These are phyloP conservation scores for Neocallimastix lanati DNA, from an alignment of 192 early-diverging fungal genomes.

Conservation along the genomic window DNA sequence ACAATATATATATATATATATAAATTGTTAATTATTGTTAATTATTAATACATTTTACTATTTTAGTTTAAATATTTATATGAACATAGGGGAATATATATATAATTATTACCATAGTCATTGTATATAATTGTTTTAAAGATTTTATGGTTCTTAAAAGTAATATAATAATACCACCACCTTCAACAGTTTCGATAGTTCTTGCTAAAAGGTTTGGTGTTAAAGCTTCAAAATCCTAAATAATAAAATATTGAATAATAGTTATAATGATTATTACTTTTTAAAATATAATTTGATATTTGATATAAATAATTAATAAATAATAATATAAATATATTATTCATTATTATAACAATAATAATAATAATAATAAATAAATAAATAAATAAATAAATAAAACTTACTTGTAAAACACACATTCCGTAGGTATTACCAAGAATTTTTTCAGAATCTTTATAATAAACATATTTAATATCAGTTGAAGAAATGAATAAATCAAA, in stretches of 20 bases:
- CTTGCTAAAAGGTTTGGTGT: conserved; percentile 92
- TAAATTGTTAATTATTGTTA: too few relatives aligned
- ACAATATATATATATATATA: too few relatives aligned
- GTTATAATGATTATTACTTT: too few relatives aligned
- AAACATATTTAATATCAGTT: conserved; percentile 92
- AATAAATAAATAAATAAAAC: neutral
- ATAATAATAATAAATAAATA: too few relatives aligned
- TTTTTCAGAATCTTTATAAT: conserved; percentile 98
- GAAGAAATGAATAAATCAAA: conserved; percentile 93
- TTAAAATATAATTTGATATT: too few relatives aligned
- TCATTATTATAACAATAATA: too few relatives aligned
- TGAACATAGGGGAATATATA: too few relatives aligned
- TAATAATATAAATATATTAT: too few relatives aligned
- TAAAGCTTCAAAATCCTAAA: conserved; percentile 90
- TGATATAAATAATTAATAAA: too few relatives aligned
- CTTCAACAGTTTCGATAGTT: conserved; percentile 96
- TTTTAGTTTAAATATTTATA: too few relatives aligned
- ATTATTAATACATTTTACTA: too few relatives aligned
- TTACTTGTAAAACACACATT: conserved; percentile 81
- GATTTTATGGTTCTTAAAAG: conserved; percentile 89
- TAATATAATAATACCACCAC: conserved; percentile 84
- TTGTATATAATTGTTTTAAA: conserved; percentile 88
- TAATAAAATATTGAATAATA: too few relatives aligned
- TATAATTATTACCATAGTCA: conserved; percentile 95
- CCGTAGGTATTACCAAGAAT: conserved; percentile 96